Evolutionary conservation across 2,329 filamentous ascomycete species (phyloP).

Genomic region (Diaporthe vexans): DNA sequence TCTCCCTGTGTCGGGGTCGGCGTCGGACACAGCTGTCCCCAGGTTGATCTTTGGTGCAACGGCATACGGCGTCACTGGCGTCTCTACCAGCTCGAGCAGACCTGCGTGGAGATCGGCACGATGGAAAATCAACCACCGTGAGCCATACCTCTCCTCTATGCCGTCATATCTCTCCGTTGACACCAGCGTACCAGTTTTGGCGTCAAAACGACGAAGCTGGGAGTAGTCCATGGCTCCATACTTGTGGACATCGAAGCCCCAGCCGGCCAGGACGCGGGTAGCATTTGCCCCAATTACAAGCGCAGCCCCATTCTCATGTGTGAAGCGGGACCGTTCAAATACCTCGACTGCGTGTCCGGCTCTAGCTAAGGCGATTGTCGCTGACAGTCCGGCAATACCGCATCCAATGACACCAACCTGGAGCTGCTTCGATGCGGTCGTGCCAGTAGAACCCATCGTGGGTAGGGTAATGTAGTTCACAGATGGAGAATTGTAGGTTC

Average conservation of each 20-base stretch:
- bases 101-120: constrained; percentile 23
- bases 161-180: constrained; percentile 4
- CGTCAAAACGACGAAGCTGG: constrained; percentile 19
- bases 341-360: constrained; percentile 24
- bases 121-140: constrained; percentile 23
- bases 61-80: not conserved
- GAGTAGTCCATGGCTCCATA: constrained; percentile 18
- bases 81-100: constrained; percentile 18
- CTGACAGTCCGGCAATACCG: constrained; percentile 8
- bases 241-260: constrained; percentile 25
- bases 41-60: constrained; percentile 3
- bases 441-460: constrained; percentile 11
- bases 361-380: constrained; percentile 16
- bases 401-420: constrained; percentile 12
- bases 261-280: constrained; percentile 19
- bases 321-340: constrained; percentile 18
- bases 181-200: constrained; percentile 12
- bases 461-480: not conserved
- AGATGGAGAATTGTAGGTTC: not conserved
- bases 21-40: constrained; percentile 9
- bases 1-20: constrained; percentile 2
- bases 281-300: constrained; percentile 22
- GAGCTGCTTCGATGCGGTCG: not conserved
- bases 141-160: constrained; percentile 12
- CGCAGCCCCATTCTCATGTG: constrained; percentile 17